phyloP scores from a whole-genome alignment of 2,329 filamentous ascomycete species.

The Proliferodiscus dingleyae region DNA sequence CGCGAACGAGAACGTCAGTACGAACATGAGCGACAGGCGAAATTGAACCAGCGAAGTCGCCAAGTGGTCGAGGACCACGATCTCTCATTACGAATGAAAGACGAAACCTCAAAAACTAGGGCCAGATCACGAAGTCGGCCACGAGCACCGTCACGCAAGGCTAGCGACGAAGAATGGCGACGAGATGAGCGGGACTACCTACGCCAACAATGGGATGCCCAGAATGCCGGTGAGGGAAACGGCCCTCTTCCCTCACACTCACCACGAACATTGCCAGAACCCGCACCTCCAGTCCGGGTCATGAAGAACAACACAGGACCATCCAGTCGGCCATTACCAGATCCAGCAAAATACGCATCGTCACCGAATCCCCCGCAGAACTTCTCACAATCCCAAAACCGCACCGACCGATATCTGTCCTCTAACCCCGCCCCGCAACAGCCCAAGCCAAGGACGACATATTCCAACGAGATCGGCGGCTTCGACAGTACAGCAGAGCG shows the following conservation, averaged over 20 bases:
- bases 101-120: slow-evolving; percentile 23
- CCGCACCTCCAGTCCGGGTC: slow-evolving; percentile 23
- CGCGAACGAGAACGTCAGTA: slow-evolving; percentile 63
- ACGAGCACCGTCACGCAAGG: slow-evolving; percentile 22
- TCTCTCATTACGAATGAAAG: slow-evolving; percentile 24
- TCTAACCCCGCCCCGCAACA: slow-evolving; percentile 41
- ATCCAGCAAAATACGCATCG: slow-evolving; percentile 28
- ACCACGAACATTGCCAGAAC: slow-evolving; percentile 30
- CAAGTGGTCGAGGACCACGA: slow-evolving; percentile 28
- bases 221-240: slow-evolving; percentile 18
- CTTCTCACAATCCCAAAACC: slow-evolving; percentile 29
- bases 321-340: slow-evolving; percentile 35
- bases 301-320: slow-evolving; percentile 30
- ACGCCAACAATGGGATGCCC: slow-evolving; percentile 37
- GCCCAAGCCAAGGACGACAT: slow-evolving; percentile 33
- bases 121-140: slow-evolving; percentile 26
- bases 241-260: slow-evolving; percentile 21
- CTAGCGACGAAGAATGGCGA: slow-evolving; percentile 42
- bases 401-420: slow-evolving; percentile 45
- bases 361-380: slow-evolving; percentile 17
- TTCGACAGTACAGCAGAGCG: slow-evolving; percentile 41
- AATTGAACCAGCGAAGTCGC: slow-evolving; percentile 26
- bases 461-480: slow-evolving; percentile 37
- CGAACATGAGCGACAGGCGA: slow-evolving; percentile 53
- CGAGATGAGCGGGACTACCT: slow-evolving; percentile 48